A percentile compares a stretch with the other conserved stretches of the same genome.
Conservation (phyloP, 2,329 filamentous ascomycete species). For the Microsporum canis region DNA sequence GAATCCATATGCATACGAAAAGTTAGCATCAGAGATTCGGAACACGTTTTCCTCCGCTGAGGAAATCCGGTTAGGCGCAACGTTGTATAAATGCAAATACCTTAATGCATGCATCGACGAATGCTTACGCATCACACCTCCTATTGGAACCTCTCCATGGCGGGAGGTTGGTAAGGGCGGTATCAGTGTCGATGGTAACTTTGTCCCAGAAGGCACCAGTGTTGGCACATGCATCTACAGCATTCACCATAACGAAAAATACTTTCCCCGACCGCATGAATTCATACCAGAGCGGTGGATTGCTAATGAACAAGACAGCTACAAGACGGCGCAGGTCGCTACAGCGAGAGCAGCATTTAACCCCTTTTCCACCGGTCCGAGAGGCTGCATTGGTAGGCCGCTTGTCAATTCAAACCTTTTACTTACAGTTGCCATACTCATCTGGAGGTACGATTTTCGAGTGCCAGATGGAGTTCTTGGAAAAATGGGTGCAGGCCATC, state of each 20-base stretch:
- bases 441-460: background rate
- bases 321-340: background rate
- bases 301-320: background rate
- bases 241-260: background rate
- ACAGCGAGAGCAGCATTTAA: background rate
- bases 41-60: background rate
- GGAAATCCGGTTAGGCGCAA: background rate
- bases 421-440: background rate
- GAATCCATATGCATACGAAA: constrained; percentile 22
- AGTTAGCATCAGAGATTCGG: constrained; percentile 24
- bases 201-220: background rate
- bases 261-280: background rate
- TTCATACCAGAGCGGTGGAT: background rate
- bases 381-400: background rate
- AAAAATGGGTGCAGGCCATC: background rate
- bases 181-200: background rate
- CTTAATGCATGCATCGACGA: background rate
- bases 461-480: background rate
- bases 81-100: background rate
- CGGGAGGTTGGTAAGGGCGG: background rate
- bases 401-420: background rate
- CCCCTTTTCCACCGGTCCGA: background rate
- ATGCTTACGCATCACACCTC: background rate
- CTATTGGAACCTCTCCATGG: background rate
- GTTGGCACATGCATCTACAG: background rate